Percentiles rank a stretch among this genome's conserved stretches.
Conservation (phyloP, 306 rosid genomes). For the Cucurbita maxima region DNA sequence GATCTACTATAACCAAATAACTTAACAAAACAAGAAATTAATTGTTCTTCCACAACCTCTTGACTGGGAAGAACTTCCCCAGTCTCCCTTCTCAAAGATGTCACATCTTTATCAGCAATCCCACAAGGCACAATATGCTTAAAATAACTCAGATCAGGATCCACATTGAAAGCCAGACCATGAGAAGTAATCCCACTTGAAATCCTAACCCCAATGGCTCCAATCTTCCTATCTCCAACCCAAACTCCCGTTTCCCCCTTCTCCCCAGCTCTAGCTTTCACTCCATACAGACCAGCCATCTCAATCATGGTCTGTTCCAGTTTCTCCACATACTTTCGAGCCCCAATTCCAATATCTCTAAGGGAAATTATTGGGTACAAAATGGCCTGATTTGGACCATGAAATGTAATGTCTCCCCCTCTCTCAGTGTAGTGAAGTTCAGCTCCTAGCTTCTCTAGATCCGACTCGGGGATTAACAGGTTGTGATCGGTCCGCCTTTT, state of each 20-base stretch:
- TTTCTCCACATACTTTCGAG: constrained; percentile 61
- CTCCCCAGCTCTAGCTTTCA: constrained; percentile 53
- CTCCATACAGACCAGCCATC: constrained; percentile 48
- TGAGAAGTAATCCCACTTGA: constrained; percentile 69
- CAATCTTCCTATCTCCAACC: constrained; percentile 85
- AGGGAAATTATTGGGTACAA: constrained; percentile 71
- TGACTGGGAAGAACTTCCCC: constrained; percentile 37
- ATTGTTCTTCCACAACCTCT: constrained; percentile 45
- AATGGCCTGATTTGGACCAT: constrained; percentile 82
- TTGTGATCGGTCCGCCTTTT: constrained; percentile 68
- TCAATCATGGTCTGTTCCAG: constrained; percentile 73
- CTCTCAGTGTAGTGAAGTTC: constrained; percentile 59
- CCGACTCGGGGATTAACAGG: constrained; percentile 46
- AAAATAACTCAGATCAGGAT: constrained; percentile 68
- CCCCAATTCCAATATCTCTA: constrained; percentile 52
- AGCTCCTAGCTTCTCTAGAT: constrained; percentile 57
- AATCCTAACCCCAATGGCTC: constrained; percentile 74
- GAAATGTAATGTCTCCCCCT: constrained; percentile 88
- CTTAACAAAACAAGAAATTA: constrained; percentile 65
- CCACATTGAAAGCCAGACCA: constrained; percentile 82
- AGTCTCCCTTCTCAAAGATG: constrained; percentile 67
- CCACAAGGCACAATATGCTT: constrained; percentile 87
- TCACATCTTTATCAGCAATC: constrained; percentile 59
- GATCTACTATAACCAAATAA: constrained; percentile 38
- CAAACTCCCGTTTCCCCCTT: constrained; percentile 69